phyloP scores from a whole-genome alignment of 768 basidiomycete genomes.

The Trametes punicea region DNA sequence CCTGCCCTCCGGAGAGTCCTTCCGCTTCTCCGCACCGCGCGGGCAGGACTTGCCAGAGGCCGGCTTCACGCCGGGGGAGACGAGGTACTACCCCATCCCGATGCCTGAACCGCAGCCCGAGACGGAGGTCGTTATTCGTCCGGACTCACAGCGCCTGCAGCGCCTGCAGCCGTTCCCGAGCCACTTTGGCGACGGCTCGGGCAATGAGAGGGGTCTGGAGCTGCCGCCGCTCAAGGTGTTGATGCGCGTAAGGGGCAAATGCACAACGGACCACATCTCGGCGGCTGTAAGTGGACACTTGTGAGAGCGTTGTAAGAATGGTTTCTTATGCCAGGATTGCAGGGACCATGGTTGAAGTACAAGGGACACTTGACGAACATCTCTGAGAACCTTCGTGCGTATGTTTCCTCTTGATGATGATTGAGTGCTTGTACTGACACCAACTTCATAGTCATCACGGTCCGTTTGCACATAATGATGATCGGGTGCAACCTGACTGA shows the following conservation, averaged over 20 bases:
- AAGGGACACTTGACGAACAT: conserved; percentile 97
- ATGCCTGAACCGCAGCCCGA: conserved; percentile 72
- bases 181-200: conserved; percentile 55
- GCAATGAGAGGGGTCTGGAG: conserved; percentile 59
- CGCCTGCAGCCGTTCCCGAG: conserved; percentile 79
- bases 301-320: too few relatives aligned
- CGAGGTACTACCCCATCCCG: conserved; percentile 74
- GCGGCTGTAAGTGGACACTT: conserved; percentile 66
- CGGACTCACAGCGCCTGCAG: conserved; percentile 83
- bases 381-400: conserved; percentile 88
- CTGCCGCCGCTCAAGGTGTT: conserved; percentile 80
- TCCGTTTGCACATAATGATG: conserved; percentile 28
- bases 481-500: background rate
- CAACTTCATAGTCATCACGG: conserved; percentile 70
- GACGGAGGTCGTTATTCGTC: conserved; percentile 71
- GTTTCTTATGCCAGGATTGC: background rate
- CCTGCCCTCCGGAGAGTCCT: conserved; percentile 67
- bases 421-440: background rate
- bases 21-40: conserved; percentile 81
- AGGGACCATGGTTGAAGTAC: conserved; percentile 99
- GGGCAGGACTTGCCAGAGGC: conserved; percentile 80
- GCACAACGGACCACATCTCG: conserved; percentile 98
- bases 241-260: conserved; percentile 94
- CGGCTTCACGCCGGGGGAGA: conserved; percentile 77
- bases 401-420: background rate